phyloP scores from a whole-genome alignment of 2,329 filamentous ascomycete species.

The Myriosclerotinia scirpicola region DNA sequence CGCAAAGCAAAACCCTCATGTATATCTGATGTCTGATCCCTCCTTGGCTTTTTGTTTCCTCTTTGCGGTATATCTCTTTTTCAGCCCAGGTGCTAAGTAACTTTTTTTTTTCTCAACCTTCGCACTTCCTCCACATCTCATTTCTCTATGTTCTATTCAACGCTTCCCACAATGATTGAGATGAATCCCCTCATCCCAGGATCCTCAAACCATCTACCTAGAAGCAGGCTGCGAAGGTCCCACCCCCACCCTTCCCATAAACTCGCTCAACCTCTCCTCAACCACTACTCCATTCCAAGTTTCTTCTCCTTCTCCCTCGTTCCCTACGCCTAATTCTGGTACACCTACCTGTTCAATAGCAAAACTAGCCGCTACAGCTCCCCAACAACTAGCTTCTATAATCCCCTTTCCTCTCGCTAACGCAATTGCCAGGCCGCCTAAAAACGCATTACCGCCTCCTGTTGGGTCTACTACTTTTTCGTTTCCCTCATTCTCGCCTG shows the following conservation, averaged over 20 bases:
- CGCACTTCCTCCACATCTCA: too few species aligned
- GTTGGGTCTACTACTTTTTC: conserved; percentile 78
- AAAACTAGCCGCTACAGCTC: conserved; percentile 81
- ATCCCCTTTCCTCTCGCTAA: conserved; percentile 59
- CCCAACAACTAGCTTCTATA: conserved; percentile 74
- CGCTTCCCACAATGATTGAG: neutral
- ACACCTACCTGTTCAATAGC: conserved; percentile 93
- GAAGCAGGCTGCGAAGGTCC: neutral
- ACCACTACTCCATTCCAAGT: conserved; percentile 61
- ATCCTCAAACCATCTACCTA: neutral
- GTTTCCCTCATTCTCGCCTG: conserved; percentile 10
- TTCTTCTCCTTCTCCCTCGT: conserved; percentile 48
- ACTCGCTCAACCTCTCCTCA: conserved; percentile 53
- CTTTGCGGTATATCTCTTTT: too few species aligned
- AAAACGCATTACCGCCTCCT: conserved; percentile 88
- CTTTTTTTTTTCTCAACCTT: too few species aligned
- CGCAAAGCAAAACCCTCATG: too few species aligned
- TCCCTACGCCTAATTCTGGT: conserved; percentile 54
- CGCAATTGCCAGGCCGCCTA: conserved; percentile 60
- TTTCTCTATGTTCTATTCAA: too few species aligned
- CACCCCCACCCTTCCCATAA: conserved; percentile 37
- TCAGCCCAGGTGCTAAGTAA: too few species aligned
- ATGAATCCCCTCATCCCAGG: neutral
- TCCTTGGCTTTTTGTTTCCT: too few species aligned
- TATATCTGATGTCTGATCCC: too few species aligned